phyloP scores from a whole-genome alignment of 768 basidiomycete species.

The Amanita molliuscula region DNA sequence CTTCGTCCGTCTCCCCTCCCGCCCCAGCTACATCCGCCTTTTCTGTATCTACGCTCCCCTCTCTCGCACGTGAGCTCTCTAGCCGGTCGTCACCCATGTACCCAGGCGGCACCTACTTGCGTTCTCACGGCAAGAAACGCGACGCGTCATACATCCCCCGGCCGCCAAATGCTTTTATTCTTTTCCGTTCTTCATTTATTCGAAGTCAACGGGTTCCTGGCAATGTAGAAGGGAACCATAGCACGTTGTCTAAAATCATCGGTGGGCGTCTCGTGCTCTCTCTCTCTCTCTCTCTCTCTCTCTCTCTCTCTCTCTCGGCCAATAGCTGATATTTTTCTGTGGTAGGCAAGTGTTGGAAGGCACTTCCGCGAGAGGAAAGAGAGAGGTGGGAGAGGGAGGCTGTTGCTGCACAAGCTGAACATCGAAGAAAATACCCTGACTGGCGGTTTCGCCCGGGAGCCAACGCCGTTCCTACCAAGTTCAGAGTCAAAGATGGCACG shows the following conservation, averaged over 20 bases:
- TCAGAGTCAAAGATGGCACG: slow-evolving; percentile 20
- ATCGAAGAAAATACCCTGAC: slow-evolving; percentile 65
- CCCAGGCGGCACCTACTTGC: slow-evolving; percentile 23
- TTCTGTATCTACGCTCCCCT: background rate
- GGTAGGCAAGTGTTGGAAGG: slow-evolving; percentile 66
- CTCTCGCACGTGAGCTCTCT: background rate
- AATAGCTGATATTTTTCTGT: slow-evolving; percentile 3
- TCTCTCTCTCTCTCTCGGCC: background rate
- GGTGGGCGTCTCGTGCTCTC: slow-evolving; percentile 32
- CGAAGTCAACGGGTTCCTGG: slow-evolving; percentile 63
- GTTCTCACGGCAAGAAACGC: slow-evolving; percentile 47
- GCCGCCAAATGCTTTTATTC: slow-evolving; percentile 79
- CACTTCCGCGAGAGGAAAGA: slow-evolving; percentile 54
- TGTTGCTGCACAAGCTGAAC: slow-evolving; percentile 59
- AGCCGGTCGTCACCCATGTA: slow-evolving; percentile 10
- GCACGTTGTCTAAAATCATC: slow-evolving; percentile 73
- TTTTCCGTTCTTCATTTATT: slow-evolving; percentile 75
- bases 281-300: background rate
- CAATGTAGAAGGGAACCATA: slow-evolving; percentile 73
- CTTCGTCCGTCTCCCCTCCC: slow-evolving; percentile 20
- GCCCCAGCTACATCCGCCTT: slow-evolving; percentile 8
- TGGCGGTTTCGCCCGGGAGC: slow-evolving; percentile 71
- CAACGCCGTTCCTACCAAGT: slow-evolving; percentile 29
- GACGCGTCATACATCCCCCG: slow-evolving; percentile 72
- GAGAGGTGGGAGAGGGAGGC: slow-evolving; percentile 74